Percentiles rank a stretch among this genome's conserved stretches.
These are phyloP conservation scores for Infundibulicybe gibba DNA, from an alignment of 768 basidiomycete species.

Conservation along the genomic window DNA sequence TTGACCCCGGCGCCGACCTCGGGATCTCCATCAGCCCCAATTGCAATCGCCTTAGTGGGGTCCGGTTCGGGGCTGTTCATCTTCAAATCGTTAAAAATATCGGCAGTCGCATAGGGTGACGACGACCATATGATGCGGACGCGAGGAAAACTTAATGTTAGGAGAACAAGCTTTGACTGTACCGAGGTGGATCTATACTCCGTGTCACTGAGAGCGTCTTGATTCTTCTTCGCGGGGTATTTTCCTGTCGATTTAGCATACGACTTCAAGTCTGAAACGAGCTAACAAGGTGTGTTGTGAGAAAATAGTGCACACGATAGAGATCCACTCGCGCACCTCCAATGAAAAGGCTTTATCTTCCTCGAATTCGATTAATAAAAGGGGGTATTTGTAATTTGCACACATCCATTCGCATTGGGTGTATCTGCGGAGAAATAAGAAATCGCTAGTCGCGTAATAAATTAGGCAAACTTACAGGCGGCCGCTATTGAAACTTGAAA, in stretches of 20 bases:
- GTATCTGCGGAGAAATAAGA: constrained; percentile 50
- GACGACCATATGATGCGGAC: constrained; percentile 97
- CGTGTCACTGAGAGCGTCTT: constrained; percentile 20
- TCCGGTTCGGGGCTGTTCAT: constrained; percentile 77
- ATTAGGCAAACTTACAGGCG: constrained; percentile 63
- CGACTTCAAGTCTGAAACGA: constrained; percentile 61
- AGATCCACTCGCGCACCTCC: constrained; percentile 46
- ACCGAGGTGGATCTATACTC: constrained; percentile 42
- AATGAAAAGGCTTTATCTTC: constrained; percentile 94
- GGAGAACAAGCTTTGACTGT: constrained; percentile 90
- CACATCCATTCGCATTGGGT: constrained; percentile 98
- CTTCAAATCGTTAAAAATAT: constrained; percentile 94
- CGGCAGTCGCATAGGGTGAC: constrained; percentile 87
- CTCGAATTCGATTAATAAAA: constrained; percentile 95
- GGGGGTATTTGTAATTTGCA: constrained; percentile 89
- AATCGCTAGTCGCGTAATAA: neutral
- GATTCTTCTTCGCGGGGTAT: constrained; percentile 53
- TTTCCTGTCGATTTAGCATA: constrained; percentile 60
- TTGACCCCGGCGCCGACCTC: constrained; percentile 68
- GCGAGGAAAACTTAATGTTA: constrained; percentile 87
- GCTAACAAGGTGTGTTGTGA: constrained; percentile 30
- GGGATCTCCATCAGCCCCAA: constrained; percentile 78
- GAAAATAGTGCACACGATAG: neutral
- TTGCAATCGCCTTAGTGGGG: constrained; percentile 63
- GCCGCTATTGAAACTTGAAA: constrained; percentile 92